Evolutionary conservation across 768 basidiomycete species (phyloP).

Genomic region (Scleroderma bovista): DNA sequence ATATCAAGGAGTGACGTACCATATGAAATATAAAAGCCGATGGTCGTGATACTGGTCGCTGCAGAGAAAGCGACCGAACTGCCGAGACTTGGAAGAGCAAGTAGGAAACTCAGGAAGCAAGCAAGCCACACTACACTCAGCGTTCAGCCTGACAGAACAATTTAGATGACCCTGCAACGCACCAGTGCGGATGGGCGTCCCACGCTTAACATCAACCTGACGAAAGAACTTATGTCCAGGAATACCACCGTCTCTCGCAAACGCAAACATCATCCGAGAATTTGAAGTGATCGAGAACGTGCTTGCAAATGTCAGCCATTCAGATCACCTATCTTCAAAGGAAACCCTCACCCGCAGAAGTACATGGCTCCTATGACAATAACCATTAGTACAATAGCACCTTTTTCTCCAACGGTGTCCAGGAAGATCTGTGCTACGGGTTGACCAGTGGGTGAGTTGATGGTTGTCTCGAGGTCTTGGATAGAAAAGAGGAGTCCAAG

Average conservation of each 20-base stretch:
- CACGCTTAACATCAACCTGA: conserved; percentile 52
- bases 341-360: conserved; percentile 52
- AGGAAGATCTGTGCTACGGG: conserved; percentile 78
- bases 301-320: conserved; percentile 23
- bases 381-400: conserved; percentile 71
- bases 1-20: conserved; percentile 37
- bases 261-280: conserved; percentile 81
- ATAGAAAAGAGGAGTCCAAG: conserved; percentile 72
- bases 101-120: conserved; percentile 67
- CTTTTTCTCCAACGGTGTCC: conserved; percentile 68
- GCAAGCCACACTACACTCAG: conserved; percentile 63
- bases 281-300: conserved; percentile 78
- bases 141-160: not conserved
- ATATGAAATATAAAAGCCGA: conserved; percentile 74
- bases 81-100: conserved; percentile 70
- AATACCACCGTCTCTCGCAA: conserved; percentile 68
- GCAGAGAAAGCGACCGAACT: conserved; percentile 63
- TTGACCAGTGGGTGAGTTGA: conserved; percentile 51
- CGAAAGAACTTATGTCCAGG: conserved; percentile 65
- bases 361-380: conserved; percentile 71
- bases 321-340: not conserved
- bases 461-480: conserved; percentile 56
- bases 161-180: not conserved
- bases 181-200: conserved; percentile 69
- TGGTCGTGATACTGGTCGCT: conserved; percentile 58